These are phyloP conservation scores for Lactifluus echinatus DNA, from an alignment of 768 basidiomycete genomes.

Conservation along the genomic window DNA sequence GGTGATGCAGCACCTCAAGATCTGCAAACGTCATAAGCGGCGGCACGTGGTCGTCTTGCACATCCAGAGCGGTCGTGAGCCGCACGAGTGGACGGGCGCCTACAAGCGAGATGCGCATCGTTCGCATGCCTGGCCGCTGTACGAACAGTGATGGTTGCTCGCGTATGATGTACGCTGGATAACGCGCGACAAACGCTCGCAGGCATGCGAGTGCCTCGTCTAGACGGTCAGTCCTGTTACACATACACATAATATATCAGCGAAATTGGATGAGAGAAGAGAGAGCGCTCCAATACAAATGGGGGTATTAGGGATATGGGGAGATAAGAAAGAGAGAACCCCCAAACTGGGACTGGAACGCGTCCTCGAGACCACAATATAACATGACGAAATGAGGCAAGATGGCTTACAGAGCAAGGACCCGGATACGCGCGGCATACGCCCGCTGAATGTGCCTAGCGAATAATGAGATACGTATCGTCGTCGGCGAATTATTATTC, in stretches of 20 bases:
- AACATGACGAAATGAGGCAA: background rate
- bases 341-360: background rate
- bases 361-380: no score
- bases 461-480: slow-evolving; percentile 13
- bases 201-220: slow-evolving; percentile 50
- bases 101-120: slow-evolving; percentile 51
- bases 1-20: slow-evolving; percentile 70
- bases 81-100: slow-evolving; percentile 60
- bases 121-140: slow-evolving; percentile 24
- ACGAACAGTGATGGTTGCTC: slow-evolving; percentile 22
- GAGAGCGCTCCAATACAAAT: no score
- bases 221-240: slow-evolving; percentile 37
- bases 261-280: background rate
- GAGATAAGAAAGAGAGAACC: slow-evolving; percentile 25
- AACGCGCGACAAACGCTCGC: slow-evolving; percentile 51
- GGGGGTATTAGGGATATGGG: no score
- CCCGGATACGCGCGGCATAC: slow-evolving; percentile 59
- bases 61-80: slow-evolving; percentile 45
- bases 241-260: background rate
- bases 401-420: slow-evolving; percentile 43
- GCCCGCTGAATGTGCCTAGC: slow-evolving; percentile 58
- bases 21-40: slow-evolving; percentile 72
- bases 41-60: slow-evolving; percentile 72
- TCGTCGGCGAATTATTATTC: slow-evolving; percentile 22
- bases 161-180: slow-evolving; percentile 50